A percentile compares a stretch with the other conserved stretches of the same genome.
phyloP scores from a whole-genome alignment of 441 rosid species.

The Metrosideros polymorpha region DNA sequence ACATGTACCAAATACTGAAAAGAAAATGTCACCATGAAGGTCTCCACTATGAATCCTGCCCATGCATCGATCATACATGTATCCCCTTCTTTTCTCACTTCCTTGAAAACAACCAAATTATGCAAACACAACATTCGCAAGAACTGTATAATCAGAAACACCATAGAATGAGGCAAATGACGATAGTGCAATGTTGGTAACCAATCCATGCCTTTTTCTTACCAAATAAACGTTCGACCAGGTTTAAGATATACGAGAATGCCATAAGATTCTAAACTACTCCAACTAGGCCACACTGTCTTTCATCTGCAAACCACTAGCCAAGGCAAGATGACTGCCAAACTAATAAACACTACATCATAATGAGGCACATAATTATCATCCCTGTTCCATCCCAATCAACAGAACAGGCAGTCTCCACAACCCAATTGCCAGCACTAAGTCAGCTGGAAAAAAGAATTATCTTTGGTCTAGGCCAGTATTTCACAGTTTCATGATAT shows the following conservation, averaged over 20 bases:
- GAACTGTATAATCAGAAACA: background rate
- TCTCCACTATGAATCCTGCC: background rate
- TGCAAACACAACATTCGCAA: background rate
- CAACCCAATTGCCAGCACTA: background rate
- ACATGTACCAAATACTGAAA: background rate
- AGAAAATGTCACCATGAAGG: background rate
- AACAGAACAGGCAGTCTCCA: background rate
- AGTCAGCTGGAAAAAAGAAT: background rate
- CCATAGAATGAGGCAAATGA: background rate
- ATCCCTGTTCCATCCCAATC: background rate
- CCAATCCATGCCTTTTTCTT: background rate
- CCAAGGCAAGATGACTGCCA: background rate
- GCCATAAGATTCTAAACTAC: background rate
- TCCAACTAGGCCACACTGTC: background rate
- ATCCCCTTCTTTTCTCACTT: background rate
- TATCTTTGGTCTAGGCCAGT: background rate
- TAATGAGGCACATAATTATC: background rate
- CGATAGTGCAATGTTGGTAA: background rate
- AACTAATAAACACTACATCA: background rate
- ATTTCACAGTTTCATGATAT: background rate
- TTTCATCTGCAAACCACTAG: background rate
- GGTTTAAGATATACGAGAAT: background rate
- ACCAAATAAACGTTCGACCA: background rate
- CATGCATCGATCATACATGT: background rate
- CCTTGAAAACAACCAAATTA: background rate